Conservation (phyloP, 768 basidiomycete species). For the Vararia minispora region DNA sequence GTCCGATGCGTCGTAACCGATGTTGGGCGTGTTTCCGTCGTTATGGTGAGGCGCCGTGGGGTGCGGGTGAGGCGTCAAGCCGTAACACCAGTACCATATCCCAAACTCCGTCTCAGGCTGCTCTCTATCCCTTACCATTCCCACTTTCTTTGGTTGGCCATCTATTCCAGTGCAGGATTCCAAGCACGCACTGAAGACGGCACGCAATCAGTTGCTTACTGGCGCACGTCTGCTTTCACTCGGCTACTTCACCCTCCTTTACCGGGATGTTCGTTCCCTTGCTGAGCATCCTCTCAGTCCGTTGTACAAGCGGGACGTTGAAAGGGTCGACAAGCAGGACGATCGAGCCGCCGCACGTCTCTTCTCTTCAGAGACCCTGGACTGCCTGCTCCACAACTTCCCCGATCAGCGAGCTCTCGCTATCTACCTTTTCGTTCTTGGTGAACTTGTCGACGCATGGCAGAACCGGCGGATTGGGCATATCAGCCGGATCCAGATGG, state of each 20-base stretch:
- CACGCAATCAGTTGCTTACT: conserved; percentile 24
- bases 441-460: conserved; percentile 20
- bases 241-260: conserved; percentile 15
- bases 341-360: conserved; percentile 30
- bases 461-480: conserved; percentile 19
- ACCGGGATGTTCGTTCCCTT: conserved; percentile 14
- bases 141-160: conserved; percentile 12
- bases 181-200: conserved; percentile 26
- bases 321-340: conserved; percentile 32
- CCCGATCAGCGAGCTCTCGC: conserved; percentile 19
- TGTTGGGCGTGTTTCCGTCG: too few species aligned
- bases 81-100: too few species aligned
- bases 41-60: too few species aligned
- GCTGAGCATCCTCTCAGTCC: conserved; percentile 13
- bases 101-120: too few species aligned
- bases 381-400: conserved; percentile 3
- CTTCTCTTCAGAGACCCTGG: conserved; percentile 19
- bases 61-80: too few species aligned
- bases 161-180: conserved; percentile 24
- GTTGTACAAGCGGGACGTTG: conserved; percentile 23
- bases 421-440: conserved; percentile 28
- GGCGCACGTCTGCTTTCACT: conserved; percentile 21
- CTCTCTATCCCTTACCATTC: too few species aligned
- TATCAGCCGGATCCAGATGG: conserved; percentile 16
- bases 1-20: too few species aligned